Conservation (phyloP, 495 filamentous ascomycete genomes). For the Talaromyces stipitatus region DNA sequence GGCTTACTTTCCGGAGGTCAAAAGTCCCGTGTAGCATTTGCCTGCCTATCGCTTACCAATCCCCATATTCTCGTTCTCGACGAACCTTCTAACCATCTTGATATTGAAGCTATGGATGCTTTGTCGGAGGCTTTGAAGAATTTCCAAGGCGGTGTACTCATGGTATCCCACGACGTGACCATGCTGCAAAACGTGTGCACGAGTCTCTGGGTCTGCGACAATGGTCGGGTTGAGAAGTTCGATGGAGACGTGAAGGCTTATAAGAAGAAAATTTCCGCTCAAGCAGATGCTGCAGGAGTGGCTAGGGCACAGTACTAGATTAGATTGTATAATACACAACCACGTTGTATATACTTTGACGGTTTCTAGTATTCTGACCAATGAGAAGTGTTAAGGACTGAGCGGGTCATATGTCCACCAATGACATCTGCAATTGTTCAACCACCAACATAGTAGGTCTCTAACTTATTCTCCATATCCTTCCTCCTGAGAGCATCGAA, state of each 20-base stretch:
- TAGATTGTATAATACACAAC: not conserved
- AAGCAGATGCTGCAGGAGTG: constrained; percentile 82
- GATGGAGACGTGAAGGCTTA: constrained; percentile 92
- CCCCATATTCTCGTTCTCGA: constrained; percentile 97
- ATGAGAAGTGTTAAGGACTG: not conserved
- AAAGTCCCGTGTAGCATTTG: constrained; percentile 96
- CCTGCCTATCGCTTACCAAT: constrained; percentile 83
- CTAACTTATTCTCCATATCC: not conserved
- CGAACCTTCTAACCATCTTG: constrained; percentile 95
- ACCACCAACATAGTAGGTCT: not conserved
- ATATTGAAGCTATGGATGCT: constrained; percentile 99
- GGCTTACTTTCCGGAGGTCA: constrained; percentile 90
- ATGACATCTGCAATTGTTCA: not conserved
- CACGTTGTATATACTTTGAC: not conserved
- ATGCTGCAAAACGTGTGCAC: constrained; percentile 96
- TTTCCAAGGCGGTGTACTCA: constrained; percentile 92
- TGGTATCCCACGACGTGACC: constrained; percentile 99
- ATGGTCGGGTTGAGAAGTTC: constrained; percentile 94
- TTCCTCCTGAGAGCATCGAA: too few relatives aligned
- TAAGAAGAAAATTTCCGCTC: constrained; percentile 90
- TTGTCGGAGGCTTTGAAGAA: constrained; percentile 70
- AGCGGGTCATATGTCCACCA: not conserved
- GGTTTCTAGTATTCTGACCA: too few relatives aligned
- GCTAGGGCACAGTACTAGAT: constrained; percentile 34
- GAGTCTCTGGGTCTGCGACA: constrained; percentile 93